A percentile compares a stretch with the other conserved stretches of the same genome.
Conservation (phyloP, 169 alveolate genomes). For the Cryptosporidium canis region DNA sequence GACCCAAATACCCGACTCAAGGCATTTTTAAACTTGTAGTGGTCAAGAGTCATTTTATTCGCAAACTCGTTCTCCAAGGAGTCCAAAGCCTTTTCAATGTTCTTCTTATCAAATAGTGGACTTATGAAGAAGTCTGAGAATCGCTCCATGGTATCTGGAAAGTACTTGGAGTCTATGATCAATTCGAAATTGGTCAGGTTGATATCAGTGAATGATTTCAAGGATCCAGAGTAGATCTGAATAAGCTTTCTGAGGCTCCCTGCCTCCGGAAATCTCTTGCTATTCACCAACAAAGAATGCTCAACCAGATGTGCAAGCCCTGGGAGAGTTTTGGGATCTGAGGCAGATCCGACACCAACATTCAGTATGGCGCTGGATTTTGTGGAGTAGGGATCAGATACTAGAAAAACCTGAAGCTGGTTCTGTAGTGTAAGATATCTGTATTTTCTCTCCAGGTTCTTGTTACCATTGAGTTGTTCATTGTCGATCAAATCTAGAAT, state of each 20-base stretch:
- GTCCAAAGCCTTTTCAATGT: slow-evolving; percentile 79
- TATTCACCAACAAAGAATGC: slow-evolving; percentile 86
- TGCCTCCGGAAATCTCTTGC: slow-evolving; percentile 84
- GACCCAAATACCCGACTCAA: not conserved
- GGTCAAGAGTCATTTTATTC: slow-evolving; percentile 74
- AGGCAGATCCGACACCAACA: slow-evolving; percentile 81
- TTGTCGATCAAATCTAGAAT: no score
- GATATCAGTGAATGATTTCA: slow-evolving; percentile 80
- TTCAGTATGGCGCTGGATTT: slow-evolving; percentile 81
- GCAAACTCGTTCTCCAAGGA: slow-evolving; percentile 82
- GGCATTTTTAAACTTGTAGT: slow-evolving; percentile 24
- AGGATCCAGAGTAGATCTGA: slow-evolving; percentile 78
- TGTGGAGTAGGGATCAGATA: slow-evolving; percentile 77
- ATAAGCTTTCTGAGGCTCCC: slow-evolving; percentile 74
- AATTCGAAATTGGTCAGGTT: slow-evolving; percentile 79
- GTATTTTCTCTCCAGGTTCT: slow-evolving; percentile 48
- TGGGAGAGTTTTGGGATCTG: slow-evolving; percentile 76
- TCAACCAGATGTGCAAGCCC: slow-evolving; percentile 90
- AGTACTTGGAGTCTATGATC: slow-evolving; percentile 75
- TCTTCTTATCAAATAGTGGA: slow-evolving; percentile 79
- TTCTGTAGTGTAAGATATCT: slow-evolving; percentile 76
- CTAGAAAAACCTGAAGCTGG: slow-evolving; percentile 77
- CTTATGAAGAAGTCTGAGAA: slow-evolving; percentile 81
- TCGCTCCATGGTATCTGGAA: slow-evolving; percentile 77
- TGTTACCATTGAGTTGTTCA: no score